phyloP scores from a whole-genome alignment of 192 early-diverging fungal genomes.

The Pecoramyces ruminantium region DNA sequence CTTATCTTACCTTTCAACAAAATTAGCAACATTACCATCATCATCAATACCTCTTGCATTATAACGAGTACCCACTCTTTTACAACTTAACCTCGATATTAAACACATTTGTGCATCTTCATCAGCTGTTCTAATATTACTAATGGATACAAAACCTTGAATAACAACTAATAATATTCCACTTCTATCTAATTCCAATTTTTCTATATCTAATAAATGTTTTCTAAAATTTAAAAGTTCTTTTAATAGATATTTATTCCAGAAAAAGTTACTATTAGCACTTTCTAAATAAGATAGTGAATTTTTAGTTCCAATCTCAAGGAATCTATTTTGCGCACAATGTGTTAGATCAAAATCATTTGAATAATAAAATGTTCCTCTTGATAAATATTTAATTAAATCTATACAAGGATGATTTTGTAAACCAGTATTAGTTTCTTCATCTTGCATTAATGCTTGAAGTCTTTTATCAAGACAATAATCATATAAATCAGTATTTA shows the following conservation, averaged over 20 bases:
- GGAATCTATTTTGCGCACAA: constrained; percentile 46
- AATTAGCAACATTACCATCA: constrained; percentile 92
- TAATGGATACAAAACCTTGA: too few species aligned
- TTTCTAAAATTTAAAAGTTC: constrained; percentile 59
- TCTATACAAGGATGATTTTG: constrained; percentile 51
- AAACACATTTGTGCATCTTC: too few species aligned
- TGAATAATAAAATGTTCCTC: constrained; percentile 86
- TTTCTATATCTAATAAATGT: too few species aligned
- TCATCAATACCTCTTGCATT: constrained; percentile 98
- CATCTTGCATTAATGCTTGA: not conserved
- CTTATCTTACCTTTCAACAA: constrained; percentile 68
- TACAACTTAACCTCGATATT: constrained; percentile 65
- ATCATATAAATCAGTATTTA: not conserved
- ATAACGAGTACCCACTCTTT: constrained; percentile 77
- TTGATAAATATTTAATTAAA: constrained; percentile 60
- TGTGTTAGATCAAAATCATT: constrained; percentile 77
- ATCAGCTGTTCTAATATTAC: too few species aligned
- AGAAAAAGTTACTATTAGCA: constrained; percentile 64
- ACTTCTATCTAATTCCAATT: too few species aligned
- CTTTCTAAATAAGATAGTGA: constrained; percentile 7
- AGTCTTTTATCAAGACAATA: not conserved
- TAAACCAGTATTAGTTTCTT: not conserved
- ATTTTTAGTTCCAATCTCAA: constrained; percentile 8
- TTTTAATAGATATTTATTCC: too few species aligned
- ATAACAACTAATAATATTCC: too few species aligned